phyloP scores from a whole-genome alignment of 352 stramenopile species.

The Globisporangium cylindrosporum region DNA sequence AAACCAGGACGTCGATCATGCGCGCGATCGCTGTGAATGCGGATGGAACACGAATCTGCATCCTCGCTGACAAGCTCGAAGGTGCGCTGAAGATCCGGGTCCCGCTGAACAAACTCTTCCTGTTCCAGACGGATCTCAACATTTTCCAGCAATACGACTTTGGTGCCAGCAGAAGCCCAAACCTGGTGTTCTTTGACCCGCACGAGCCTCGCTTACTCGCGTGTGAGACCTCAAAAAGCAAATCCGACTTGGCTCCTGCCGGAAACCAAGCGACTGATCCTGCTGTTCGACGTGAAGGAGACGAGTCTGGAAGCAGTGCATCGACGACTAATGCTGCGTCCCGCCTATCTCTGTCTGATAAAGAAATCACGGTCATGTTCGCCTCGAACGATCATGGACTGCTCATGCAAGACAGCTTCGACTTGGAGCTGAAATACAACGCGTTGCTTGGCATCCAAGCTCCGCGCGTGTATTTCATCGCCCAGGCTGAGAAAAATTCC shows the following conservation, averaged over 20 bases:
- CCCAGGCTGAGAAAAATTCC: conserved; percentile 40
- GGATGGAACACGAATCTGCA: conserved; percentile 87
- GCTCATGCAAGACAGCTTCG: conserved; percentile 90
- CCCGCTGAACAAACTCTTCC: conserved; percentile 82
- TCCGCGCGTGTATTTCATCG: conserved; percentile 73
- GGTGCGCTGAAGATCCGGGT: conserved; percentile 76
- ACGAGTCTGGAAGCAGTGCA: conserved; percentile 16
- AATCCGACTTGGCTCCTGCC: conserved; percentile 21
- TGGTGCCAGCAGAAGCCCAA: conserved; percentile 60
- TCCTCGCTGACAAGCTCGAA: conserved; percentile 82
- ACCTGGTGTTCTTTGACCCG: conserved; percentile 89
- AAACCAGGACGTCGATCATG: conserved; percentile 53
- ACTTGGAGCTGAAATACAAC: conserved; percentile 77
- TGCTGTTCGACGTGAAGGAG: conserved; percentile 9
- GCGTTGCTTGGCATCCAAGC: conserved; percentile 86
- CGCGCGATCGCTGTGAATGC: conserved; percentile 82
- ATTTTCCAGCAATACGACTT: conserved; percentile 91
- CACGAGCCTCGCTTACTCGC: conserved; percentile 84
- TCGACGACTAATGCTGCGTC: neutral
- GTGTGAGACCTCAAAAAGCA: conserved; percentile 75
- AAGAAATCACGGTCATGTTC: conserved; percentile 91
- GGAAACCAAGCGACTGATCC: conserved; percentile 13
- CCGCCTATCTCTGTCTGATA: conserved; percentile 41
- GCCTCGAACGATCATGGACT: conserved; percentile 89
- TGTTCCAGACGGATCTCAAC: conserved; percentile 91